Conservation (phyloP, 495 filamentous ascomycete species). For the Talaromyces wortmannii region DNA sequence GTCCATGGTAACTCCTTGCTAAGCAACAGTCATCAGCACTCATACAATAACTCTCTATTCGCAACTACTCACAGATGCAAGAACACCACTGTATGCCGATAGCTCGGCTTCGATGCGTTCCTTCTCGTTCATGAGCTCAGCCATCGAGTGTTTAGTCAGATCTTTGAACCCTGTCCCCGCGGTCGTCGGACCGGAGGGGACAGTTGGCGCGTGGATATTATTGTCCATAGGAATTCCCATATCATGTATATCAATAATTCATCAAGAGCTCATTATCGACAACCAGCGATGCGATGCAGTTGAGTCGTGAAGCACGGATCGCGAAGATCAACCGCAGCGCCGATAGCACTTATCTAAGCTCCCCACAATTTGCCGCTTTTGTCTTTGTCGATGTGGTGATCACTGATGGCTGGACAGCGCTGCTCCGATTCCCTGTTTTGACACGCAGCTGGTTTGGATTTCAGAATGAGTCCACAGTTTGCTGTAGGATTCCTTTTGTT, state of each 20-base stretch:
- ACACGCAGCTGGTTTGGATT: no score
- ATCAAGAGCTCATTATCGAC: background rate
- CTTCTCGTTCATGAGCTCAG: conserved; percentile 64
- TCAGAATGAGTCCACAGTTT: no score
- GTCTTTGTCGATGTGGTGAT: no score
- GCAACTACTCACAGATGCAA: conserved; percentile 65
- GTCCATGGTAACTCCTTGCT: conserved; percentile 94
- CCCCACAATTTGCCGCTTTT: background rate
- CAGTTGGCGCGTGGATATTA: conserved; percentile 64
- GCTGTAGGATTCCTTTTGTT: no score
- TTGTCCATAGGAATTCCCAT: conserved; percentile 56
- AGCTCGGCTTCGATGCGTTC: conserved; percentile 79
- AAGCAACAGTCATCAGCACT: background rate
- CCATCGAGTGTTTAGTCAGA: conserved; percentile 52
- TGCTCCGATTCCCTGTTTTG: no score
- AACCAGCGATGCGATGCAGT: background rate
- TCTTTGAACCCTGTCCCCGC: conserved; percentile 44
- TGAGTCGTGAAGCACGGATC: background rate
- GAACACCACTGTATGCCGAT: conserved; percentile 72
- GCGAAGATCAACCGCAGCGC: background rate
- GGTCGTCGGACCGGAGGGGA: conserved; percentile 65
- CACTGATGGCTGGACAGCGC: no score
- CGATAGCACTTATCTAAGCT: background rate
- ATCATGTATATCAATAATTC: conserved; percentile 1
- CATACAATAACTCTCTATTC: background rate